Percentiles rank a stretch among this genome's conserved stretches.
Conservation (phyloP, 2,329 filamentous ascomycete genomes). For the Oidium heveae region DNA sequence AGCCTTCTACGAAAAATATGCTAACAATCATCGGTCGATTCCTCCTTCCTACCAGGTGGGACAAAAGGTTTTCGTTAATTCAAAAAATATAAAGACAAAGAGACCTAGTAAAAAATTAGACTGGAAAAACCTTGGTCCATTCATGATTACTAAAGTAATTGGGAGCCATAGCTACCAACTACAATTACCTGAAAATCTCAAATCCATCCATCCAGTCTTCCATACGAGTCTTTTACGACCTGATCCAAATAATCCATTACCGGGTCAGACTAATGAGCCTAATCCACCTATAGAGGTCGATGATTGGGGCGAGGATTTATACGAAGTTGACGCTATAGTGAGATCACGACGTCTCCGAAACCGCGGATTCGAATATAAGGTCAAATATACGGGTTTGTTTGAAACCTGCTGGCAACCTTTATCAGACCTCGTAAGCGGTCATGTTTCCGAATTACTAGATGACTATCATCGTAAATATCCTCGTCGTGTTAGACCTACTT, state of each 20-base stretch:
- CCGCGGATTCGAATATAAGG: neutral
- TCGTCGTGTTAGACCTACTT: neutral
- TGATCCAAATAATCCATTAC: neutral
- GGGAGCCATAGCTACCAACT: neutral
- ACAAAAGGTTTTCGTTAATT: no score
- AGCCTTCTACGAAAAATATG: no score
- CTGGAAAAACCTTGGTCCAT: neutral
- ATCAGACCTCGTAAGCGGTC: neutral
- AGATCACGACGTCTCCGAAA: neutral
- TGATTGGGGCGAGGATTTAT: neutral
- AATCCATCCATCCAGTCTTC: neutral
- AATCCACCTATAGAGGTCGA: neutral
- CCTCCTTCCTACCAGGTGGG: no score
- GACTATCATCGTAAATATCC: neutral
- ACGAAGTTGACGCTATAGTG: neutral
- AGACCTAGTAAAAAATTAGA: no score
- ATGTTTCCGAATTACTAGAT: neutral
- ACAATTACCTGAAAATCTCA: neutral
- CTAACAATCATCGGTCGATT: no score
- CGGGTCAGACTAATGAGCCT: neutral
- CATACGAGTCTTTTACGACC: neutral
- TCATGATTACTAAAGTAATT: neutral
- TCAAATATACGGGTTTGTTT: neutral
- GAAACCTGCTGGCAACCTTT: neutral
- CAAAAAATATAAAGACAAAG: no score